Conservation (phyloP, 2,329 filamentous ascomycete genomes). For the Penicillium sp. region DNA sequence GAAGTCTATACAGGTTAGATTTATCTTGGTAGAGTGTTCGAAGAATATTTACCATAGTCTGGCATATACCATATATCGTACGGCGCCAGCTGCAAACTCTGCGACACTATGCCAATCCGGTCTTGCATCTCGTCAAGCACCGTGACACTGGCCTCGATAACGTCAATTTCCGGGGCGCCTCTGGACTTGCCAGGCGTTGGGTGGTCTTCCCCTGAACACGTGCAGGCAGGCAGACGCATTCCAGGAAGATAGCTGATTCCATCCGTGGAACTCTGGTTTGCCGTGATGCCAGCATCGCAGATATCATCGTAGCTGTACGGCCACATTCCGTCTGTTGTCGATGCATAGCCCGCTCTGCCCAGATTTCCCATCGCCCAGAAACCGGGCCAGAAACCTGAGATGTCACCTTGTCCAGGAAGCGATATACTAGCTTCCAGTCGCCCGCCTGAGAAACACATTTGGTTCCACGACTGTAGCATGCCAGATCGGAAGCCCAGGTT, state of each 20-base stretch:
- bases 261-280: conserved; percentile 66
- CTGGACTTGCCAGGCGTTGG: conserved; percentile 62
- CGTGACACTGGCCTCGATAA: conserved; percentile 62
- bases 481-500: conserved; percentile 64
- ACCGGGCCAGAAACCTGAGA: conserved; percentile 69
- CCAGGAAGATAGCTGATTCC: conserved; percentile 65
- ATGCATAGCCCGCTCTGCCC: conserved; percentile 63
- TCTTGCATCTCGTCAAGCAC: conserved; percentile 46
- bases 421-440: conserved; percentile 67
- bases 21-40: not conserved
- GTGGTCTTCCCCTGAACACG: conserved; percentile 61
- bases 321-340: conserved; percentile 70
- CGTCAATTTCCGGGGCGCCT: conserved; percentile 68
- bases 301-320: conserved; percentile 67
- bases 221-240: conserved; percentile 66
- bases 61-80: conserved; percentile 69
- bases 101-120: conserved; percentile 60
- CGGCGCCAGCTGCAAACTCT: conserved; percentile 64
- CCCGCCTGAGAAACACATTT: conserved; percentile 68
- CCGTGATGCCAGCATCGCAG: conserved; percentile 67
- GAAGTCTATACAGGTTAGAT: conserved; percentile 44
- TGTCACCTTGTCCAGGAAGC: conserved; percentile 62
- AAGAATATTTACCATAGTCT: conserved; percentile 44
- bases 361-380: conserved; percentile 75
- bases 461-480: conserved; percentile 74